These are phyloP conservation scores for Mycena crocata DNA, from an alignment of 768 basidiomycete genomes.

Conservation along the genomic window DNA sequence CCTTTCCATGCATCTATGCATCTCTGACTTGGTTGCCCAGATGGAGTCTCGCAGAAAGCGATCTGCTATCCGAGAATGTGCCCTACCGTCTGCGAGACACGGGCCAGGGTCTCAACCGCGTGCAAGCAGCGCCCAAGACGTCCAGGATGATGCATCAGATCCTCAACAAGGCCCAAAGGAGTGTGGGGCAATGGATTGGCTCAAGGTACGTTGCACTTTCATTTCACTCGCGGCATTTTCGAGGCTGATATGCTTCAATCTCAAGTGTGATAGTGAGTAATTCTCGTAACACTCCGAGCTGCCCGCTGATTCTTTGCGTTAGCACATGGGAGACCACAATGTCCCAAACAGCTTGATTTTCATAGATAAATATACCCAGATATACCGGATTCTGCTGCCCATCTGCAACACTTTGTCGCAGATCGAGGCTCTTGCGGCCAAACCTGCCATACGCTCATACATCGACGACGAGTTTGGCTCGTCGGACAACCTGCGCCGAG, in stretches of 20 bases:
- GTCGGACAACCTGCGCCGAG: conserved; percentile 71
- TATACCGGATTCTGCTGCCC: conserved; percentile 89
- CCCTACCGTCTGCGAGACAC: conserved; percentile 88
- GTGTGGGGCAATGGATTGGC: conserved; percentile 87
- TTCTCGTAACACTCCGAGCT: background rate
- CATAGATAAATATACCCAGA: conserved; percentile 94
- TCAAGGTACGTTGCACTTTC: conserved; percentile 45
- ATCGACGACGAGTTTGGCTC: conserved; percentile 89
- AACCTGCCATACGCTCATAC: conserved; percentile 78
- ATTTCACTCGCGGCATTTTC: background rate
- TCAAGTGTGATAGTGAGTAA: conserved; percentile 70
- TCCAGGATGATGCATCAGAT: conserved; percentile 92
- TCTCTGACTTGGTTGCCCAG: conserved; percentile 4
- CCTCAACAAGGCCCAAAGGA: conserved; percentile 83
- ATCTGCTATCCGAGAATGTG: conserved; percentile 80
- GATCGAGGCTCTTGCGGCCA: conserved; percentile 72
- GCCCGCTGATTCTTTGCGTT: conserved; percentile 2
- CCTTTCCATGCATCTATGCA: background rate
- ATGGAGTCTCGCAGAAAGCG: conserved; percentile 73
- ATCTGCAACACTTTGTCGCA: conserved; percentile 86
- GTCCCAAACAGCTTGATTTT: conserved; percentile 89
- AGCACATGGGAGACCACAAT: conserved; percentile 89
- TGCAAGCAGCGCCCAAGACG: conserved; percentile 88
- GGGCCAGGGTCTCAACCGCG: conserved; percentile 91
- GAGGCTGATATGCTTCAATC: conserved; percentile 15